A percentile compares a stretch with the other conserved stretches of the same genome.
Evolutionary conservation across 1,139 yeast species (phyloP).

Genomic region (Candida sp.): DNA sequence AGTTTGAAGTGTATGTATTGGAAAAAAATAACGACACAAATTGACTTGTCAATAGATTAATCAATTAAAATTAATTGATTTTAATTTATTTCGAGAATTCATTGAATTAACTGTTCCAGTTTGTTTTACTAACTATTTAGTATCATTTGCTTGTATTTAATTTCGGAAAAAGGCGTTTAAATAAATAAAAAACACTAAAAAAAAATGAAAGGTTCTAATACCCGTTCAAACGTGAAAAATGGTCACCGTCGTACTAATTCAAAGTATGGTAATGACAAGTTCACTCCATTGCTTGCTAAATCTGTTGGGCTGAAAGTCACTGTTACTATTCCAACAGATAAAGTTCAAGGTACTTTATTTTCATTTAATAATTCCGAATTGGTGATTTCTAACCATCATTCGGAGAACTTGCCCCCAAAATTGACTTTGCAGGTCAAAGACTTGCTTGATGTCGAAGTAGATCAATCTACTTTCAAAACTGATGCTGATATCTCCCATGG

Average conservation of each 20-base stretch:
- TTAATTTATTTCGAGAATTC: background rate
- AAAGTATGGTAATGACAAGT: slow-evolving; percentile 33
- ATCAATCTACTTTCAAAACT: slow-evolving; percentile 60
- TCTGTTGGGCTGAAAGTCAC: slow-evolving; percentile 55
- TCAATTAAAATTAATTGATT: no score
- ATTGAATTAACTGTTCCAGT: background rate
- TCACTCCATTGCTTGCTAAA: slow-evolving; percentile 47
- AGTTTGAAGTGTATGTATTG: no score
- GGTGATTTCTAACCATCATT: slow-evolving; percentile 24
- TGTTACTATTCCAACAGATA: slow-evolving; percentile 56
- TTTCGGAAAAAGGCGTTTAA: slow-evolving; percentile 1
- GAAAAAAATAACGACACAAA: no score
- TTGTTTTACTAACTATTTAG: slow-evolving; percentile 1
- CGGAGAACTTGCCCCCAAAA: slow-evolving; percentile 35
- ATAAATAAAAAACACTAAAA: slow-evolving; percentile 1
- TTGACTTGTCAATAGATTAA: no score
- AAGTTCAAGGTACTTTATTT: slow-evolving; percentile 45
- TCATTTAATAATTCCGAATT: slow-evolving; percentile 16
- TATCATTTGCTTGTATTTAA: slow-evolving; percentile 1
- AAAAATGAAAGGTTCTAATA: slow-evolving; percentile 22
- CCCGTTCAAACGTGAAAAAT: slow-evolving; percentile 15
- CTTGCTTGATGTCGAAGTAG: slow-evolving; percentile 57
- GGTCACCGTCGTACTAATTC: slow-evolving; percentile 28
- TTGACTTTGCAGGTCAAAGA: slow-evolving; percentile 58
- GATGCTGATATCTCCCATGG: slow-evolving; percentile 74